Conservation (phyloP, 2,329 filamentous ascomycete genomes). For the Clonostachys rosea region DNA sequence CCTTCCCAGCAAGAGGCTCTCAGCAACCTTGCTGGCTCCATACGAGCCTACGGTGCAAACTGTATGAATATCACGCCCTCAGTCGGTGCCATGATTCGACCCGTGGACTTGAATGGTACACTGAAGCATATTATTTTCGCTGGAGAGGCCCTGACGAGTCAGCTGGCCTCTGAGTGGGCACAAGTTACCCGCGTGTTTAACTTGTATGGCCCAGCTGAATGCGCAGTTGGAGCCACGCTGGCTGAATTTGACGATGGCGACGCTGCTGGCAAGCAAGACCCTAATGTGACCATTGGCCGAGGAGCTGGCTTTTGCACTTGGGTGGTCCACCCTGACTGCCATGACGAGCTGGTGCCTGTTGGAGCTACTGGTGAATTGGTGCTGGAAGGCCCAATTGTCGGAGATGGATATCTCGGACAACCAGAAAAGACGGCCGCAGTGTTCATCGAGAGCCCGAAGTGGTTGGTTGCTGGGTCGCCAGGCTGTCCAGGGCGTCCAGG, state of each 20-base stretch:
- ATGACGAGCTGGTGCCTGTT: conserved; percentile 1
- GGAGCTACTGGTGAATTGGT: conserved; percentile 30
- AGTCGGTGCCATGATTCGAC: conserved; percentile 18
- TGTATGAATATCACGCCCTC: conserved; percentile 31
- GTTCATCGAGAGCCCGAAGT: conserved; percentile 3
- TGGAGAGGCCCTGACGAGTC: conserved; percentile 7
- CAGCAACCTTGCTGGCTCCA: conserved; percentile 34
- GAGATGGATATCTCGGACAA: conserved; percentile 3
- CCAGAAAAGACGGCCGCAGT: conserved; percentile 4
- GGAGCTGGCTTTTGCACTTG: conserved; percentile 7
- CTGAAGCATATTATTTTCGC: conserved; percentile 3
- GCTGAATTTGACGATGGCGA: background rate
- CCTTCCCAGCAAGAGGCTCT: conserved; percentile 45
- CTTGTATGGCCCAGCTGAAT: conserved; percentile 16
- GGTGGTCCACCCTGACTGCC: conserved; percentile 11
- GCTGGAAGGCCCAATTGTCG: conserved; percentile 24
- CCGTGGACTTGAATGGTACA: background rate
- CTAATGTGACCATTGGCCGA: conserved; percentile 2
- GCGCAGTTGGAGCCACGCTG: conserved; percentile 6
- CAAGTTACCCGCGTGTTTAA: conserved; percentile 2
- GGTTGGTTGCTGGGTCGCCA: conserved; percentile 1
- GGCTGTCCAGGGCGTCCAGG: conserved; percentile 29
- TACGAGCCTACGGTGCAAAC: conserved; percentile 29
- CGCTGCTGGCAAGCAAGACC: conserved; percentile 17
- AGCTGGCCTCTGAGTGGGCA: conserved; percentile 8